Percentiles rank a stretch among this genome's conserved stretches.
Evolutionary conservation across 2,329 filamentous ascomycete species (phyloP).

Genomic region (Diaporthe citri): DNA sequence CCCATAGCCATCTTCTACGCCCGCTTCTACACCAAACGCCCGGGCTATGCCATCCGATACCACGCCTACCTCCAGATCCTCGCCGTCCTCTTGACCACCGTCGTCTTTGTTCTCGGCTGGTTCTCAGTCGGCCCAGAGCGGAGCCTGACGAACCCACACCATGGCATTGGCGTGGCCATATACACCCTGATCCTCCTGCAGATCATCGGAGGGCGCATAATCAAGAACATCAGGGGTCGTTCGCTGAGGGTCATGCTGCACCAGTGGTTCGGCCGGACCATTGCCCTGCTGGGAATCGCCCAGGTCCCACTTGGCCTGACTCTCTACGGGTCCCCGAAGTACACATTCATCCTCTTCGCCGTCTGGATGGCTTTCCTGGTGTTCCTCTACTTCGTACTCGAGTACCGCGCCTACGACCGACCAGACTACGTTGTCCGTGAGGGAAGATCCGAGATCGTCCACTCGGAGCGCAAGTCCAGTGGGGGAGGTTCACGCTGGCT

Average conservation of each 20-base stretch:
- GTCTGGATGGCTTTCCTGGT: conserved; percentile 82
- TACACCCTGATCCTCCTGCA: conserved; percentile 81
- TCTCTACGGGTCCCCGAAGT: conserved; percentile 89
- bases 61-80: conserved; percentile 83
- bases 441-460: conserved; percentile 66
- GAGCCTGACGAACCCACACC: conserved; percentile 84
- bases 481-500: conserved; percentile 58
- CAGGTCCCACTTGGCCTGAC: conserved; percentile 92
- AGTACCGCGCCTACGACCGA: conserved; percentile 73
- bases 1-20: conserved; percentile 80
- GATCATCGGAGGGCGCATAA: conserved; percentile 75
- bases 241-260: conserved; percentile 76
- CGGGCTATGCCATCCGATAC: conserved; percentile 72
- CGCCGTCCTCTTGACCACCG: conserved; percentile 75
- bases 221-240: conserved; percentile 64
- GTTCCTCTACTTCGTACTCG: conserved; percentile 82
- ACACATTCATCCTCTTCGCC: conserved; percentile 87
- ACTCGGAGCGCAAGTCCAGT: conserved; percentile 51
- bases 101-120: conserved; percentile 80
- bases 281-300: conserved; percentile 84
- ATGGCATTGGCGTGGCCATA: conserved; percentile 85
- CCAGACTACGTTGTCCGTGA: conserved; percentile 68
- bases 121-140: conserved; percentile 81
- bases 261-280: conserved; percentile 85
- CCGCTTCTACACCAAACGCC: conserved; percentile 75